A percentile compares a stretch with the other conserved stretches of the same genome.
Evolutionary conservation across 2,329 filamentous ascomycete species (phyloP).

Genomic region (Xylaria sp.): DNA sequence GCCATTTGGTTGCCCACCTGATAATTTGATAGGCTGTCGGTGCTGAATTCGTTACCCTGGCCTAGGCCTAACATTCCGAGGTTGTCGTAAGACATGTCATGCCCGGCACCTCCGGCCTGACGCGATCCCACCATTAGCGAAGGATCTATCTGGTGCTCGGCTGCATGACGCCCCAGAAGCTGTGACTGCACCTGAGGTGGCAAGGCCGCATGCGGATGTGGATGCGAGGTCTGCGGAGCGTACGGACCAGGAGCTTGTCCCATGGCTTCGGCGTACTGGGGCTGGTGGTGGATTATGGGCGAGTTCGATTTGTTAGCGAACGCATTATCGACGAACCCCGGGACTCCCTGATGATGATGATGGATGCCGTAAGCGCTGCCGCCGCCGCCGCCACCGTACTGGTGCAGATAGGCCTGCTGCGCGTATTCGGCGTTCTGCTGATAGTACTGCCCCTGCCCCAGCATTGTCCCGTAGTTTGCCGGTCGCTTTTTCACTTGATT

Average conservation of each 20-base stretch:
- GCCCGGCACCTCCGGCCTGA: constrained; percentile 11
- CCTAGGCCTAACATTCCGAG: constrained; percentile 40
- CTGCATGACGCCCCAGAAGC: constrained; percentile 15
- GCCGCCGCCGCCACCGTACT: constrained; percentile 32
- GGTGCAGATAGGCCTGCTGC: constrained; percentile 37
- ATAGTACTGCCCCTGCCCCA: constrained; percentile 52
- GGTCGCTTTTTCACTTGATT: constrained; percentile 54
- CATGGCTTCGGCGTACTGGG: constrained; percentile 49
- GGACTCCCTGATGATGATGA: constrained; percentile 31
- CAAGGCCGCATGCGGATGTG: constrained; percentile 29
- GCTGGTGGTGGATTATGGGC: constrained; percentile 40
- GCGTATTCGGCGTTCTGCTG: constrained; percentile 50
- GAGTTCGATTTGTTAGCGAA: constrained; percentile 45
- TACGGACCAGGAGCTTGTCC: constrained; percentile 18
- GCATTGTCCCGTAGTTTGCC: constrained; percentile 52
- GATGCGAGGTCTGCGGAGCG: constrained; percentile 16
- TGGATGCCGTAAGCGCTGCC: constrained; percentile 18
- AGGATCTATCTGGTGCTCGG: constrained; percentile 37
- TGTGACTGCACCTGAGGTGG: constrained; percentile 19
- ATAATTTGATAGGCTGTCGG: constrained; percentile 38
- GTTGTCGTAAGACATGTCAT: constrained; percentile 36
- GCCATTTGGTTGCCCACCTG: constrained; percentile 34
- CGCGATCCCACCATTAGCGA: constrained; percentile 29
- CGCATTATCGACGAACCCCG: constrained; percentile 40
- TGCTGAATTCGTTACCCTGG: constrained; percentile 33